Evolutionary conservation across 2,329 filamentous ascomycete genomes (phyloP), one percentile per base, ranked within the genome.

Genomic region (Aspergillus eucalypticola): DNA sequence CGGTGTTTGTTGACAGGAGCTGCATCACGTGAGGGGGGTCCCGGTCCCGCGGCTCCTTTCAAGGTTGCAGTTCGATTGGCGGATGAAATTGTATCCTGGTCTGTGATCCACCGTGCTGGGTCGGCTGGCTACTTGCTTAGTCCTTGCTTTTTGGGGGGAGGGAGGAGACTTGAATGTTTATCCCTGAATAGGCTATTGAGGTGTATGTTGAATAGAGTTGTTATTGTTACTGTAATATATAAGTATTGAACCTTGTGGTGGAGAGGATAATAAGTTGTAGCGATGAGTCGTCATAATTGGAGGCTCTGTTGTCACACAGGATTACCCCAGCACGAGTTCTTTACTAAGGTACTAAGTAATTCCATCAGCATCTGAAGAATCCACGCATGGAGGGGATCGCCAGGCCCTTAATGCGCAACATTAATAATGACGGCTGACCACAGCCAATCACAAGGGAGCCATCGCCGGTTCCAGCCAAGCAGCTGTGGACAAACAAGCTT

Each of bases 11-110:
- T 57, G 58, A 58, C 39, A 46, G 38, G 17, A 8, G 44, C 19
- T 7, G 5, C 11, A 17, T 52, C 61, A 64, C 56, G 59, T 64
- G 61, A 59, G 32, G 10, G 27, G 27, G 27, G 8, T 53, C 50
- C 50, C 46, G 23, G 17, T 15, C 10, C 21, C 17, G 50, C 50
- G 29, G 50, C 50, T 53, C 50, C n/a, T 19, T 19, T 29, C 6
- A 6, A 29, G 32, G 25, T 19, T 32, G 46, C 25, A 17, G 46
- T 17, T 27, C 25, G 46, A 50, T 50, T 50, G 46, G 46, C 46
- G 46, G 46, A 5, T 23, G 41, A 44, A 44, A 13, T 11, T 8
- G 23, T 10, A 50, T 50, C 46, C 46, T 32, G 46, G 46, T 50
- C 25, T 21, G 17, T 50, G 53, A 44, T 55, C 53, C 39, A 44